Percentiles rank a stretch among this genome's conserved stretches.
Evolutionary conservation across 2,329 filamentous ascomycete species (phyloP).

Genomic region (Fusarium succisae): DNA sequence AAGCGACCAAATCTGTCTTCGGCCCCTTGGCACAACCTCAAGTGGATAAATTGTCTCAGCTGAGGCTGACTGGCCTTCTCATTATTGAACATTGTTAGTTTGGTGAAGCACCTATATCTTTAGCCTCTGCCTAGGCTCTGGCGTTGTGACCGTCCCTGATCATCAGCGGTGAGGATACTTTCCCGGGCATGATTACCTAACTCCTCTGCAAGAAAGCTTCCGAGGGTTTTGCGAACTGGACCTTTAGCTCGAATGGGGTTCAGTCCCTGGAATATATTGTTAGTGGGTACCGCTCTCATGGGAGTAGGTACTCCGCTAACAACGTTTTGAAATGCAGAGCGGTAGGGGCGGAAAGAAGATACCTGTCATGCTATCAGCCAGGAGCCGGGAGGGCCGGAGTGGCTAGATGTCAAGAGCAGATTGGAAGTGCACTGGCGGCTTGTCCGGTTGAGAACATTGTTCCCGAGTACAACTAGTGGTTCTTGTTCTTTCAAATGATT

Average conservation of each 20-base stretch:
- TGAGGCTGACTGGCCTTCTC: too few relatives aligned
- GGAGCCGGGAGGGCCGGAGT: neutral
- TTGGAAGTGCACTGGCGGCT: neutral
- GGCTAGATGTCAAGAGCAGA: neutral
- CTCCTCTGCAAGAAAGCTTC: neutral
- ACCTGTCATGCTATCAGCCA: neutral
- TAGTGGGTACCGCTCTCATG: neutral
- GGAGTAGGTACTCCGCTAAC: rapidly evolving
- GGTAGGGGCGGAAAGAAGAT: neutral
- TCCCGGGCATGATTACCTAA: too few relatives aligned
- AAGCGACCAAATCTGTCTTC: too few relatives aligned
- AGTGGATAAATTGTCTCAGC: too few relatives aligned
- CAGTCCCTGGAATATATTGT: neutral
- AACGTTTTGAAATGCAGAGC: neutral
- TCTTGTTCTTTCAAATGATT: rapidly evolving
- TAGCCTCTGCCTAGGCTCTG: too few relatives aligned
- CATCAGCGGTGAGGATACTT: too few relatives aligned
- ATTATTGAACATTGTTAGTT: too few relatives aligned
- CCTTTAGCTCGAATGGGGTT: neutral
- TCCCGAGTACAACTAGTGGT: neutral
- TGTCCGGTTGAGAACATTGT: neutral
- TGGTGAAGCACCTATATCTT: too few relatives aligned
- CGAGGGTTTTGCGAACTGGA: neutral
- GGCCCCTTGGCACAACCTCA: too few relatives aligned
- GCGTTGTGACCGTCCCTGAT: too few relatives aligned